Evolutionary conservation across 129 eudicot genomes (phyloP), one percentile per base, ranked within the genome.

Genomic region (Sambucus nigra): DNA sequence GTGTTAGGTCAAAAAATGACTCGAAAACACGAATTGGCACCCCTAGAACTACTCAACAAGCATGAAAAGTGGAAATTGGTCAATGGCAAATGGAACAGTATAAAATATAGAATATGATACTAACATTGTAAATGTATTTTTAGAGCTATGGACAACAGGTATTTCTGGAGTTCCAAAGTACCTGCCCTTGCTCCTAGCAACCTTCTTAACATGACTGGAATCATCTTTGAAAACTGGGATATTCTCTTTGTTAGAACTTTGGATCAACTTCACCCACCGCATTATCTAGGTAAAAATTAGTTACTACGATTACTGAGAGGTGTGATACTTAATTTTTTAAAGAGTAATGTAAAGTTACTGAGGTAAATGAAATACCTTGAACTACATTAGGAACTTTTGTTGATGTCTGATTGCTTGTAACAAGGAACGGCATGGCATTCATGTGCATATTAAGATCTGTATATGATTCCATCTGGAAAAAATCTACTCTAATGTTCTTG

Each of bases 291-390:
- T 33, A 64, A 61, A 48, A 51, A 15, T 23, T 33, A 64, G 10
- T 26, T 38, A 31, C 26, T 23, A 42, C n/a, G 6, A 25, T 59
- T 40, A 51, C 64, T 45, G 33, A 44, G 13, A 45, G 20, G 24
- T 28, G 25, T 28, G 24, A 51, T 59, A 19, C n/a, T n/a, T n/a
- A n/a, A n/a, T n/a, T n/a, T n/a, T n/a, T 26, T 20, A 26, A 47
- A 60, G 6, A 57, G 35, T 48, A 60, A 55, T 28, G 35, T 27
- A 42, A 51, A n/a, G 48, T 45, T 51, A 53, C 2, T 25, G 5
- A 15, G n/a, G 46, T 25, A 31, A 72, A 49, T 3, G 20, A 50
- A 47, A 48, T 72, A 80, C 84, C 94, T 76, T 57, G 59, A 70
- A 25, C 35, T 32, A 69, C 60, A 67, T 28, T 41, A 39, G 69